Conservation (phyloP, 2,329 filamentous ascomycete species). For the Trichophyton equinum region DNA sequence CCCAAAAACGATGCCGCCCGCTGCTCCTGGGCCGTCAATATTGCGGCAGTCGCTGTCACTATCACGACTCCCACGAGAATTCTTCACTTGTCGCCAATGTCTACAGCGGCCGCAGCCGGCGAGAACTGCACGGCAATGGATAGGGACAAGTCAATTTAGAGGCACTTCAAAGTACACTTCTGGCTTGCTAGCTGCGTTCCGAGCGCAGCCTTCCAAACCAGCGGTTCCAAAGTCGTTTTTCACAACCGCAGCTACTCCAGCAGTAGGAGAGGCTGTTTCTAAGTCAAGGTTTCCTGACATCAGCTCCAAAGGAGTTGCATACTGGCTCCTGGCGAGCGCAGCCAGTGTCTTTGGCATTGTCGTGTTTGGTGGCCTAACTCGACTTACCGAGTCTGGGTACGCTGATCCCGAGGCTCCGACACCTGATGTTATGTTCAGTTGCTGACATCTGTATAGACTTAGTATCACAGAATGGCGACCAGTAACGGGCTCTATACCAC, state of each 20-base stretch:
- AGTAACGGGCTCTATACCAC: slow-evolving; percentile 82
- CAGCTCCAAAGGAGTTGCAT: slow-evolving; percentile 65
- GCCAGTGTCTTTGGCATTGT: slow-evolving; percentile 95
- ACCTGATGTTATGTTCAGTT: not conserved
- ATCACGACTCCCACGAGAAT: slow-evolving; percentile 24
- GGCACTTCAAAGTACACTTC: slow-evolving; percentile 19
- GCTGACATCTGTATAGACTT: slow-evolving; percentile 44
- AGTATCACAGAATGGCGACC: slow-evolving; percentile 99
- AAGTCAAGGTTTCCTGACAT: slow-evolving; percentile 44
- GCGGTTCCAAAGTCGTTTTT: slow-evolving; percentile 7
- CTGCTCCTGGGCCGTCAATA: slow-evolving; percentile 11
- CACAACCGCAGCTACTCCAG: slow-evolving; percentile 6
- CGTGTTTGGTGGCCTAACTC: slow-evolving; percentile 82
- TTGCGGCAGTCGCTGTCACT: slow-evolving; percentile 20
- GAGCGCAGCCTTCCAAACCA: slow-evolving; percentile 4
- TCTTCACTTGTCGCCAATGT: slow-evolving; percentile 34
- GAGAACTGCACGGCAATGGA: slow-evolving; percentile 19
- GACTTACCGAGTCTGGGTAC: slow-evolving; percentile 91
- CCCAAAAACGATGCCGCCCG: not conserved
- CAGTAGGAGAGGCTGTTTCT: slow-evolving; percentile 15
- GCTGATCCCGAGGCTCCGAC: not conserved
- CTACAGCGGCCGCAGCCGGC: slow-evolving; percentile 18
- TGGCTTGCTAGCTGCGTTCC: slow-evolving; percentile 17
- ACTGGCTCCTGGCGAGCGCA: slow-evolving; percentile 86
- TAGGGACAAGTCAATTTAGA: slow-evolving; percentile 20